Evolutionary conservation across 179 eudicot genomes (phyloP).

Genomic region (Nepenthes alata): DNA sequence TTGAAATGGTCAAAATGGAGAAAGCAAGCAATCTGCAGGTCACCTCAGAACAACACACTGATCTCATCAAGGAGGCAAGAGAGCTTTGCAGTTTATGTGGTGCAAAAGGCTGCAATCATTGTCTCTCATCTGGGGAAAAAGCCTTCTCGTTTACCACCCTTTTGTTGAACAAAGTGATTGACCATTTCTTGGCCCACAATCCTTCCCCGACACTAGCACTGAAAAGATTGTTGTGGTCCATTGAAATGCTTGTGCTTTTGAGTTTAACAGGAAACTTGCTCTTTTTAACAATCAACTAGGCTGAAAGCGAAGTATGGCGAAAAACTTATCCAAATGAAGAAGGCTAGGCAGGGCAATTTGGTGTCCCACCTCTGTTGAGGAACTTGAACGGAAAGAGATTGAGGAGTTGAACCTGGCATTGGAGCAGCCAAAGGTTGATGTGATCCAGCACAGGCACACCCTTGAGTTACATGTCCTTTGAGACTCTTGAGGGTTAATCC

Average conservation of each 20-base stretch:
- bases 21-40: neutral
- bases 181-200: neutral
- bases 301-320: conserved; percentile 15
- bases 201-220: neutral
- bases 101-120: neutral
- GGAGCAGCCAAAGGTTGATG: conserved; percentile 16
- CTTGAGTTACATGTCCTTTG: conserved; percentile 5
- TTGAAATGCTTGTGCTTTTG: neutral
- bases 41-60: neutral
- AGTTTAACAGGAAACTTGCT: conserved; percentile 19
- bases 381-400: conserved; percentile 11
- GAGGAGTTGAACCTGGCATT: conserved; percentile 12
- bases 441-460: conserved; percentile 6
- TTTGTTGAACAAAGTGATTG: neutral
- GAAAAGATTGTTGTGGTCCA: neutral
- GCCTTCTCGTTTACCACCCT: neutral
- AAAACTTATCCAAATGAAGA: conserved; percentile 7
- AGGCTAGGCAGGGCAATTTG: conserved; percentile 9
- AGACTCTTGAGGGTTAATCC: conserved; percentile 2
- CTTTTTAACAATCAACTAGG: conserved; percentile 3
- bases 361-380: conserved; percentile 21
- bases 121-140: conserved; percentile 3
- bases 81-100: conserved; percentile 1
- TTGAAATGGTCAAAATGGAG: conserved; percentile 5
- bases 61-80: conserved; percentile 4